Base-by-base conservation (phyloP, 1,139 yeast genomes). In the Suhomyces maxii region DNA sequence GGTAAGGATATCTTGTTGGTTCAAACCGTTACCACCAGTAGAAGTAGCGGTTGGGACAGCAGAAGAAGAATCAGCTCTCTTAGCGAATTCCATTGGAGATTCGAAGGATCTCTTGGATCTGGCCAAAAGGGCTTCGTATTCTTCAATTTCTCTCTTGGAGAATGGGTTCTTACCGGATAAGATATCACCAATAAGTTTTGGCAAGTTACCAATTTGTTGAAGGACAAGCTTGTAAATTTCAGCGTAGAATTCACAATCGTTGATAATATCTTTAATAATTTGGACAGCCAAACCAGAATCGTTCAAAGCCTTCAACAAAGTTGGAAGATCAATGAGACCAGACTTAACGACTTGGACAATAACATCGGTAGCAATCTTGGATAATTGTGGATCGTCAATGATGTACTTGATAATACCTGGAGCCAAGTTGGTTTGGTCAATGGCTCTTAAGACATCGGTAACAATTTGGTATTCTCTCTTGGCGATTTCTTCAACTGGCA, bases 271-370 rank as follows among this genome's bases (percentile, higher is more conserved):
- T 45, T 68, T 55, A 47, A 74, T 68, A 46, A 73, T 73, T 31
- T 57, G 61, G 40, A 63, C 71, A 39, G 76, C 76, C 54, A 74
- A 69, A 40, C 78, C 78, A 36, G 79, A 73, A 47, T 73, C 73
- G 53, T 69, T 69, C 57, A 74, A 68, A 30, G 77, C 68, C 46
- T 64, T 69, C 55, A 73, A 63, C 57, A 74, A 70, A 10, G 78
- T 70, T 40, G 59, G 58, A 52, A 73, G 50, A 53, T 73, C 65
- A 48, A 74, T 57, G 37, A 56, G 39, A 53, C 74, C 75, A 47
- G 60, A 59, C 56, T 72, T 69, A 47, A 74, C 58, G 43, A 64
- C 60, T 8, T 53, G 50, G 35, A 68, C 63, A 50, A 69, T 64
- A 31, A 68, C 68, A 18, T 61, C 44, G 36, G 64, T 57, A 36